These are phyloP conservation scores for Volvariella volvacea DNA, from an alignment of 1,284 basidiomycete genomes.

Conservation along the genomic window DNA sequence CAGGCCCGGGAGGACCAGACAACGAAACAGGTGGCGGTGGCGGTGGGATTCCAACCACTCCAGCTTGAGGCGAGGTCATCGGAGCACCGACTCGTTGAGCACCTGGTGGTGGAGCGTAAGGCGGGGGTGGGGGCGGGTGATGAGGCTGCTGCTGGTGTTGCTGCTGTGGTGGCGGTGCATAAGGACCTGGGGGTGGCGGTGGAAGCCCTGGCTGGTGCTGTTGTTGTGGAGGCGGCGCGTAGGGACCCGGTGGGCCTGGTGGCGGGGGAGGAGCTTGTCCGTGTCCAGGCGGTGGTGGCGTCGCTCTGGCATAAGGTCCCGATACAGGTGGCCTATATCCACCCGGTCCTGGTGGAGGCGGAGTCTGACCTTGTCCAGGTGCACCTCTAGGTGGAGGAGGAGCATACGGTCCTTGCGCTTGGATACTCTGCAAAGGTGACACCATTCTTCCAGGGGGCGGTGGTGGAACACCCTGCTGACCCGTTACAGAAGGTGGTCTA, in stretches of 20 bases:
- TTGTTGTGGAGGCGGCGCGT: constrained; percentile 10
- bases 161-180: constrained; percentile 20
- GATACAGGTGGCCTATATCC: constrained; percentile 1
- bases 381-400: constrained; percentile 29
- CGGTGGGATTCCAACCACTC: neutral
- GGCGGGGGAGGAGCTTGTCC: too few relatives aligned
- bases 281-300: constrained; percentile 39
- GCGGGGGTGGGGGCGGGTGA: constrained; percentile 6
- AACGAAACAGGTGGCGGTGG: neutral
- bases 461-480: constrained; percentile 11
- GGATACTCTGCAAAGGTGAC: constrained; percentile 35
- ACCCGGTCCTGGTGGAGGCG: constrained; percentile 12
- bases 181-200: constrained; percentile 16
- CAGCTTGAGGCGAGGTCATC: neutral
- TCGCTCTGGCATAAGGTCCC: constrained; percentile 29
- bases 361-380: constrained; percentile 10
- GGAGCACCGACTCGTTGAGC: constrained; percentile 17
- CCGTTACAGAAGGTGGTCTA: constrained; percentile 13
- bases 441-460: constrained; percentile 33
- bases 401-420: constrained; percentile 36
- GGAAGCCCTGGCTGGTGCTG: constrained; percentile 4
- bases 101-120: constrained; percentile 24
- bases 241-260: constrained; percentile 19
- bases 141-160: constrained; percentile 9
- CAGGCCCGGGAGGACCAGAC: too few relatives aligned